phyloP scores from a whole-genome alignment of 345 rosid species.

The Raphanus raphanistrum region DNA sequence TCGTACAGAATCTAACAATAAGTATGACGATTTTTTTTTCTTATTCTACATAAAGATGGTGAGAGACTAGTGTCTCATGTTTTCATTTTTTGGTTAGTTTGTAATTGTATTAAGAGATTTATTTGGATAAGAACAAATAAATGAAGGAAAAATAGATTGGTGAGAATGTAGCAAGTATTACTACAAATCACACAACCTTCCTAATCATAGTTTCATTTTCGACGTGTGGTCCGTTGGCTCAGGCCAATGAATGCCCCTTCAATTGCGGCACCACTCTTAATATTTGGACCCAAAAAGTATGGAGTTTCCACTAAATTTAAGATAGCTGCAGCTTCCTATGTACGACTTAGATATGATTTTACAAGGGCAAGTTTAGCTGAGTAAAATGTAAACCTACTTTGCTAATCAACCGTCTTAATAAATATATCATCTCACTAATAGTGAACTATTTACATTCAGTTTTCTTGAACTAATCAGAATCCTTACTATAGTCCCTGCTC shows the following conservation, averaged over 20 bases:
- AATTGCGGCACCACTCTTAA: conserved; percentile 28
- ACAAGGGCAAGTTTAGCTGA: not conserved
- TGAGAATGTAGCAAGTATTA: conserved; percentile 7
- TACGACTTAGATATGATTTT: not conserved
- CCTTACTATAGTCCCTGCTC: not conserved
- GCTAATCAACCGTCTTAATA: not conserved
- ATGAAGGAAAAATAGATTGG: conserved; percentile 18
- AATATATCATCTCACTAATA: not conserved
- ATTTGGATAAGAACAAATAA: conserved; percentile 18
- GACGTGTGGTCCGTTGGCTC: conserved; percentile 30
- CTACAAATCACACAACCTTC: conserved; percentile 19
- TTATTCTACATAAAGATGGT: conserved; percentile 3
- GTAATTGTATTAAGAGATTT: conserved; percentile 5
- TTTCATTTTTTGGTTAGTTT: not conserved
- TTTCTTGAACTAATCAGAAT: not conserved
- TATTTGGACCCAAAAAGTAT: conserved; percentile 10
- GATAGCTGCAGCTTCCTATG: conserved; percentile 16
- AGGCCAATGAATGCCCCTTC: conserved; percentile 35
- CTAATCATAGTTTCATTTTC: conserved; percentile 34
- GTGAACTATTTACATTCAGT: not conserved
- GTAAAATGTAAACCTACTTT: not conserved
- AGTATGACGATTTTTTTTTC: not conserved
- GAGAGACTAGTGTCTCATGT: not conserved
- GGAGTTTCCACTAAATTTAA: not conserved
- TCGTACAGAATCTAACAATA: conserved; percentile 4